These are phyloP conservation scores for Limnanthes douglasii DNA, from an alignment of 345 rosid genomes.

Conservation along the genomic window DNA sequence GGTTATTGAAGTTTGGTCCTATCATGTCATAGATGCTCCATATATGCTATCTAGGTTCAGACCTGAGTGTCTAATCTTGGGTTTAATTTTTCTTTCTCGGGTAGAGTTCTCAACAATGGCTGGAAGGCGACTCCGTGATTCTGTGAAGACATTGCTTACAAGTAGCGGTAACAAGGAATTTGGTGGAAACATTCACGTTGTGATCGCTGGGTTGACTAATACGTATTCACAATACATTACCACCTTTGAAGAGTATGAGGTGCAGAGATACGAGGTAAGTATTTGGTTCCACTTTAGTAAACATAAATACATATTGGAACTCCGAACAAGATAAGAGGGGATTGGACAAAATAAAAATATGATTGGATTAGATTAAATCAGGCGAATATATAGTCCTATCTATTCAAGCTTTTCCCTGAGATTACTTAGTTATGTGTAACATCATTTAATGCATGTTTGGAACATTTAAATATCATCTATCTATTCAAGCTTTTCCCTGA, in stretches of 20 bases:
- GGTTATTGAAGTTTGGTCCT: no score
- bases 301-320: neutral
- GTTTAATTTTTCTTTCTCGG: slow-evolving; percentile 6
- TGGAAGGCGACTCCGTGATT: slow-evolving; percentile 97
- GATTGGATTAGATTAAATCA: no score
- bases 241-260: slow-evolving; percentile 82
- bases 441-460: no score
- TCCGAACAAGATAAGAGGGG: no score
- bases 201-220: slow-evolving; percentile 90
- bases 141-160: slow-evolving; percentile 56
- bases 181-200: slow-evolving; percentile 39
- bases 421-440: no score
- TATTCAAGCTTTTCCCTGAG: no score
- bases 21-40: no score
- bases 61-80: slow-evolving; percentile 1
- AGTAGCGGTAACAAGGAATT: slow-evolving; percentile 31
- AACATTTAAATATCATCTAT: no score
- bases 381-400: no score
- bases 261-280: slow-evolving; percentile 93
- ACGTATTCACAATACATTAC: slow-evolving; percentile 89
- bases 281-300: neutral
- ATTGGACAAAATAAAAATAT: no score
- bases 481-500: no score
- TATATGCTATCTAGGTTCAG: slow-evolving; percentile 7
- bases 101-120: slow-evolving; percentile 98